Evolutionary conservation across 495 filamentous ascomycete species (phyloP).

Genomic region (Immersiella caudata): DNA sequence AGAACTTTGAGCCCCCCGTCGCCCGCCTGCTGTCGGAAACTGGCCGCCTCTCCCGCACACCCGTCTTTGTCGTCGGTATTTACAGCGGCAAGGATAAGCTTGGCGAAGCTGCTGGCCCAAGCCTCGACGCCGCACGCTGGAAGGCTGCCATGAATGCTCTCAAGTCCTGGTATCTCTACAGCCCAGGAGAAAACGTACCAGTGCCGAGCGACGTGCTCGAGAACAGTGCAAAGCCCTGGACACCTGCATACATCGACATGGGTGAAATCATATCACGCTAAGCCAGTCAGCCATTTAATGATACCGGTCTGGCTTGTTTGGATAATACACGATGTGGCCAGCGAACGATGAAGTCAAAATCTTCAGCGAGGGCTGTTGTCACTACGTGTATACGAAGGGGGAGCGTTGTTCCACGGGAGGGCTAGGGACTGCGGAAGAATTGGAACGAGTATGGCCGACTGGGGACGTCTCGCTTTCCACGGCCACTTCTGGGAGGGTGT

Average conservation of each 20-base stretch:
- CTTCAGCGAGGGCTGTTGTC: neutral
- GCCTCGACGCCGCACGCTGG: slow-evolving; percentile 72
- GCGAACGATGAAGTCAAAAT: neutral
- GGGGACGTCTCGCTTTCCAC: neutral
- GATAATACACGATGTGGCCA: neutral
- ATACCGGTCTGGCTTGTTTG: neutral
- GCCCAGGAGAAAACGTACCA: slow-evolving; percentile 63
- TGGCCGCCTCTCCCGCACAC: slow-evolving; percentile 75
- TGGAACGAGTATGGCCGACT: neutral
- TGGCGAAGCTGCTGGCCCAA: slow-evolving; percentile 78
- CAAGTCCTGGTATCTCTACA: slow-evolving; percentile 96
- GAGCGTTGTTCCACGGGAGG: neutral
- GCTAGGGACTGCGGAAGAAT: neutral
- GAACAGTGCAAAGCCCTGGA: slow-evolving; percentile 66
- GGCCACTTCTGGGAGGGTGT: neutral
- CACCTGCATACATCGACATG: slow-evolving; percentile 81
- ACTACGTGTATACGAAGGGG: neutral
- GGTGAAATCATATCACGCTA: slow-evolving; percentile 77
- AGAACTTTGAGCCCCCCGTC: slow-evolving; percentile 85
- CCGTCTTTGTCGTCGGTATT: slow-evolving; percentile 94
- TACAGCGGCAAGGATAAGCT: slow-evolving; percentile 86
- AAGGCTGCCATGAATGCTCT: slow-evolving; percentile 81
- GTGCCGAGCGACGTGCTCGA: slow-evolving; percentile 80
- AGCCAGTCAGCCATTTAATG: neutral
- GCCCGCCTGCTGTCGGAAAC: slow-evolving; percentile 88